These are phyloP conservation scores for Puccinellia tenuiflora DNA, from an alignment of 176 grass and related monocot genomes.

Conservation along the genomic window DNA sequence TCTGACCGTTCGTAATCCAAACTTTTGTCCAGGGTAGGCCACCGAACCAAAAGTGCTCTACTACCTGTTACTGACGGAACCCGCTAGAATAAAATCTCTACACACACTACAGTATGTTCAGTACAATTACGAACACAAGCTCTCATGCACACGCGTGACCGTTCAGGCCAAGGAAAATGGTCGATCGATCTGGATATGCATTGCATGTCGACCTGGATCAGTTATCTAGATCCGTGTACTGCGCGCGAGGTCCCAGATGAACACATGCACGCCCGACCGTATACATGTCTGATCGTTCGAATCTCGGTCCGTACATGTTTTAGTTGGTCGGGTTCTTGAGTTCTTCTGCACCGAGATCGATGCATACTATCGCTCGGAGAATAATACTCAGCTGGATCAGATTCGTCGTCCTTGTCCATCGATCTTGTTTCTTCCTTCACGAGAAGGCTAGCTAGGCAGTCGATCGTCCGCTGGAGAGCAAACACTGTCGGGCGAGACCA, in stretches of 20 bases:
- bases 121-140: too few relatives aligned
- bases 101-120: too few relatives aligned
- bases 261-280: neutral
- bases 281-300: neutral
- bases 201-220: too few relatives aligned
- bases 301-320: neutral
- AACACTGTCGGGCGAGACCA: neutral
- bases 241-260: neutral
- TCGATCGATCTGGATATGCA: too few relatives aligned
- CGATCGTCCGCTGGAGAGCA: neutral
- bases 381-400: neutral
- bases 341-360: neutral
- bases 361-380: neutral
- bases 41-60: too few relatives aligned
- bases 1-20: too few relatives aligned
- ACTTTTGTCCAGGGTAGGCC: too few relatives aligned
- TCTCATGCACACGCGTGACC: too few relatives aligned
- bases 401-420: neutral
- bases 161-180: too few relatives aligned
- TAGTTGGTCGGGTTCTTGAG: neutral
- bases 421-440: slow-evolving; percentile 40
- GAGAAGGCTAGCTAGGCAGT: slow-evolving; percentile 25
- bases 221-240: neutral
- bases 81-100: too few relatives aligned
- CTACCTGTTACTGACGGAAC: too few relatives aligned